Evolutionary conservation across 164 flowering plant species (phyloP).

Genomic region (Pachysandra terminalis): DNA sequence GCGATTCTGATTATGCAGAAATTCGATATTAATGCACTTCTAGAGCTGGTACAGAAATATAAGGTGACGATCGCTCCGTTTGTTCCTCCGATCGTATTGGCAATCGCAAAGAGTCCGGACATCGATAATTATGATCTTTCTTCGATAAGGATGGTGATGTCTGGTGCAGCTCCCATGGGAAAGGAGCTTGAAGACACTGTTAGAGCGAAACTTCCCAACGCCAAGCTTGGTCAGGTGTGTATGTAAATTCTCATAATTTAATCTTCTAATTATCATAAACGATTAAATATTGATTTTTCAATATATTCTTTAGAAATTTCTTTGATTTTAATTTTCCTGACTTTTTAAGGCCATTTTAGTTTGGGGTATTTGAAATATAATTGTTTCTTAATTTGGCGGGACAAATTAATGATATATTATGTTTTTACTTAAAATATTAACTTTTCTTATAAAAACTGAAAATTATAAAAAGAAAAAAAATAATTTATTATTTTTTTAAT

Average conservation of each 20-base stretch:
- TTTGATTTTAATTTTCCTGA: not conserved
- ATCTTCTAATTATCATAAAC: too few relatives aligned
- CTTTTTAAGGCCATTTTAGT: not conserved
- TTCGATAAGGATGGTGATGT: slow-evolving; percentile 61
- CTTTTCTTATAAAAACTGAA: too few relatives aligned
- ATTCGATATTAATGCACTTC: slow-evolving; percentile 50
- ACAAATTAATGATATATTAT: not conserved
- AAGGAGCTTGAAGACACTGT: slow-evolving; percentile 87
- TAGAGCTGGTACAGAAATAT: slow-evolving; percentile 61
- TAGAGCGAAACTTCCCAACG: slow-evolving; percentile 66
- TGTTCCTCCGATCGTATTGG: slow-evolving; percentile 86
- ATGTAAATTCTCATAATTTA: not conserved
- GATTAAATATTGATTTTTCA: not conserved
- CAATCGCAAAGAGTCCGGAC: slow-evolving; percentile 60
- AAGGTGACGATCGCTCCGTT: slow-evolving; percentile 76
- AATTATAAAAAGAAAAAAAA: too few relatives aligned
- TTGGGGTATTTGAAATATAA: too few relatives aligned
- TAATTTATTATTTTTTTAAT: too few relatives aligned
- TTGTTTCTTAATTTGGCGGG: too few relatives aligned
- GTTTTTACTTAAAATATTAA: too few relatives aligned
- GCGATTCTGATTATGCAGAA: slow-evolving; percentile 77
- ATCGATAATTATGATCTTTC: slow-evolving; percentile 67
- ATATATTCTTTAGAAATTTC: not conserved
- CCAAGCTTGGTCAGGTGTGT: slow-evolving; percentile 85
- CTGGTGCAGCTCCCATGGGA: slow-evolving; percentile 91